Percentiles rank a stretch among this genome's conserved stretches.
These are phyloP conservation scores for Tillandsia fasciculata DNA, from an alignment of 176 grass and related monocot species.

Conservation along the genomic window DNA sequence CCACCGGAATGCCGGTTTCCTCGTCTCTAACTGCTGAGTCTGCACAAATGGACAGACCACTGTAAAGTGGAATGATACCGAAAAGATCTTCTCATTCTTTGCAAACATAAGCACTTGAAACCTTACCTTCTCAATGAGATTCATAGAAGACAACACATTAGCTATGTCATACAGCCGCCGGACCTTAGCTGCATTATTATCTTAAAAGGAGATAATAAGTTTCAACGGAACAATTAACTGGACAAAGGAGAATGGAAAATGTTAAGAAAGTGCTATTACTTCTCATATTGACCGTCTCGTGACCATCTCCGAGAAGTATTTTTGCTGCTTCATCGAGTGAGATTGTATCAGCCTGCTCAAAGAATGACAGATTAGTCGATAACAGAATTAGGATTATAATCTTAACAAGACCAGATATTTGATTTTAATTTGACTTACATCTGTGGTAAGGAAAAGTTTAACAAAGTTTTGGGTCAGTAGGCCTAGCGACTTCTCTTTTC, in stretches of 20 bases:
- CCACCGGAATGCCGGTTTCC: constrained; percentile 84
- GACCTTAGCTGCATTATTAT: constrained; percentile 56
- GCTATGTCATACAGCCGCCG: constrained; percentile 86
- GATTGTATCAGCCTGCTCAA: constrained; percentile 45
- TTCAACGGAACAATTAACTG: neutral
- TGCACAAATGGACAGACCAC: constrained; percentile 10
- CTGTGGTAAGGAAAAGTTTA: constrained; percentile 76
- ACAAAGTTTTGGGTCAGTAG: constrained; percentile 91
- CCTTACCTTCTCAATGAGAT: constrained; percentile 73
- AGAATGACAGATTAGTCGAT: neutral
- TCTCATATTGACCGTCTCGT: constrained; percentile 76
- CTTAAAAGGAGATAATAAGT: constrained; percentile 6
- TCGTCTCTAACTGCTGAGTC: constrained; percentile 53
- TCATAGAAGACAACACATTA: constrained; percentile 71
- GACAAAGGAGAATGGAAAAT: neutral
- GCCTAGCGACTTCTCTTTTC: constrained; percentile 84
- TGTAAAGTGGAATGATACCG: neutral
- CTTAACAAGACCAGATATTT: neutral
- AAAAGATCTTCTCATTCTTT: neutral
- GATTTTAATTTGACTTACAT: constrained; percentile 27
- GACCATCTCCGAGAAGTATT: constrained; percentile 61
- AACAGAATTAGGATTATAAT: neutral
- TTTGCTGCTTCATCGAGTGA: constrained; percentile 69
- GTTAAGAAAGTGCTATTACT: constrained; percentile 23
- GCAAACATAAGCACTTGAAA: neutral